phyloP scores from a whole-genome alignment of 2,329 filamentous ascomycete genomes.

The Penicillium sp. region DNA sequence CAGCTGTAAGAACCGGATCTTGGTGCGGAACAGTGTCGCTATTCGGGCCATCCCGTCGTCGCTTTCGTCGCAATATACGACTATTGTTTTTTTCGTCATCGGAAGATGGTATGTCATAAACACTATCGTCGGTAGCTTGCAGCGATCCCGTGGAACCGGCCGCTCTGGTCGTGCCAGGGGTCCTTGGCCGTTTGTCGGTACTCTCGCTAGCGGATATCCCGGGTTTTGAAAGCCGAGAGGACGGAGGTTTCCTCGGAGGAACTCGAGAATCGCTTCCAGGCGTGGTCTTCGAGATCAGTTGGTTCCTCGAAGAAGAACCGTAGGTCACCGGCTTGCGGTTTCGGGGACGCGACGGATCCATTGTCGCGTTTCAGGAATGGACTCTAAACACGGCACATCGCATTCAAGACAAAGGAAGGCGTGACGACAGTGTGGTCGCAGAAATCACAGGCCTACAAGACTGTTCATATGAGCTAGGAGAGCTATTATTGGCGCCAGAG shows the following conservation, averaged over 20 bases:
- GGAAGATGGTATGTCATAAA: slow-evolving; percentile 35
- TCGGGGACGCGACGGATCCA: slow-evolving; percentile 22
- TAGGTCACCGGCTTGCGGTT: slow-evolving; percentile 44
- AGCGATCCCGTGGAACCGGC: background rate
- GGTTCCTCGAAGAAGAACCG: slow-evolving; percentile 34
- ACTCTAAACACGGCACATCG: slow-evolving; percentile 4
- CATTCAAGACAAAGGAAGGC: background rate
- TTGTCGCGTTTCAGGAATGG: slow-evolving; percentile 10
- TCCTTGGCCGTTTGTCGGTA: slow-evolving; percentile 6
- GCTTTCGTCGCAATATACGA: slow-evolving; percentile 22
- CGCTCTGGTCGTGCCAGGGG: background rate
- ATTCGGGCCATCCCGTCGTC: slow-evolving; percentile 19
- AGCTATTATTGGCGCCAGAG: background rate
- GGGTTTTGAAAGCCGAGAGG: background rate
- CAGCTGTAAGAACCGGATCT: background rate
- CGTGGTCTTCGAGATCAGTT: slow-evolving; percentile 6
- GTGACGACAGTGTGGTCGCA: background rate
- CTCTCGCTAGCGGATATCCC: slow-evolving; percentile 5
- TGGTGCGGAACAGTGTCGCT: background rate
- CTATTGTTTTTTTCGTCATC: slow-evolving; percentile 28
- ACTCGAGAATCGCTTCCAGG: background rate
- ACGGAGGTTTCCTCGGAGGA: slow-evolving; percentile 1
- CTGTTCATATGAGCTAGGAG: background rate
- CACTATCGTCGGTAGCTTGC: slow-evolving; percentile 9
- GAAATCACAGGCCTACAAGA: background rate